phyloP scores from a whole-genome alignment of 257 asterid genomes.

The Solanum pinnatisectum region DNA sequence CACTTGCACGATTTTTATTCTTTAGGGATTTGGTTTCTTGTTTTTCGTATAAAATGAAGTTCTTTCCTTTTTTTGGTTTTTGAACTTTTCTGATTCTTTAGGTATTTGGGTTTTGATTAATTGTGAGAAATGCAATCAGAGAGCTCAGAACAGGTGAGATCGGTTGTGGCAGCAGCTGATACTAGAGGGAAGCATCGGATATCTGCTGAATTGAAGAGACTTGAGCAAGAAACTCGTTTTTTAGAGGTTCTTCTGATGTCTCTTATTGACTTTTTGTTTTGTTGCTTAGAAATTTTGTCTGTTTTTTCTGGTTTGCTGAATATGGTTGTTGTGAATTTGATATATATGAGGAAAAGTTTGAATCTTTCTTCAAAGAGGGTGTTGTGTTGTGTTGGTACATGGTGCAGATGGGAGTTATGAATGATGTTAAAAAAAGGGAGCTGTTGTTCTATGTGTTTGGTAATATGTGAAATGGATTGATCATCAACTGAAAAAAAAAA shows the following conservation, averaged over 20 bases:
- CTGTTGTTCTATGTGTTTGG: background rate
- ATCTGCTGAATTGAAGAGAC: slow-evolving; percentile 88
- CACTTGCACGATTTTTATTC: background rate
- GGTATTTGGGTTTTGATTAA: background rate
- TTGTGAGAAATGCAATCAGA: slow-evolving; percentile 50
- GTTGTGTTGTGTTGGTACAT: background rate
- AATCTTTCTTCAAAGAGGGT: background rate
- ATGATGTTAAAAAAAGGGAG: background rate
- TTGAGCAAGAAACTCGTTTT: slow-evolving; percentile 89
- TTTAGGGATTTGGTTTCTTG: background rate
- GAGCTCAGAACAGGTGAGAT: slow-evolving; percentile 51
- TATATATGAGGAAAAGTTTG: background rate
- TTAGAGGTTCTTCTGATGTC: slow-evolving; percentile 52
- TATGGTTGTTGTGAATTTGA: background rate
- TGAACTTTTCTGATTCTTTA: background rate
- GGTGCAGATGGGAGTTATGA: background rate
- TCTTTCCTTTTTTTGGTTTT: background rate
- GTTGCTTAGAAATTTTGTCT: background rate
- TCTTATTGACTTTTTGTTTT: background rate
- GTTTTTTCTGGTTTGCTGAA: background rate
- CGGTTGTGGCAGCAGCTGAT: slow-evolving; percentile 46
- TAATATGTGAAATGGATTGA: background rate
- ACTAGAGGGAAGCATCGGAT: slow-evolving; percentile 84
- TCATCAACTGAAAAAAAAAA: background rate
- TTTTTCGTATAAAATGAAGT: background rate